Percentiles rank a stretch among this genome's conserved stretches.
Conservation (phyloP, 2,329 filamentous ascomycete genomes). For the Conoideocrella luteorostrata region DNA sequence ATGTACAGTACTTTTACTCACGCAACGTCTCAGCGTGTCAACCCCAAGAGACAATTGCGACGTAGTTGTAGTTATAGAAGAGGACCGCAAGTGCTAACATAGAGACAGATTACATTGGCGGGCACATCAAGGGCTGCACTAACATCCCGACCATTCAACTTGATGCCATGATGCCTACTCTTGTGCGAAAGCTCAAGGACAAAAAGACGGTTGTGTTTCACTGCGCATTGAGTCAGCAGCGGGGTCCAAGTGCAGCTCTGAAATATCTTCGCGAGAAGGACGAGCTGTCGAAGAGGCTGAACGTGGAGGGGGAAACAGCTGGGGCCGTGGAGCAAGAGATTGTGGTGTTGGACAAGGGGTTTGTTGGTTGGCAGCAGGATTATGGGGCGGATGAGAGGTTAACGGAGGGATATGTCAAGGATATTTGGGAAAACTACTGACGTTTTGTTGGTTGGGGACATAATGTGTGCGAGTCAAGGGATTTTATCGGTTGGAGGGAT, state of each 20-base stretch:
- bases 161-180: conserved; percentile 70
- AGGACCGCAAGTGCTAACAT: too few species aligned
- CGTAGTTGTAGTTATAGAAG: too few species aligned
- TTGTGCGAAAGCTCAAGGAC: conserved; percentile 69
- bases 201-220: conserved; percentile 89
- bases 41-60: too few species aligned
- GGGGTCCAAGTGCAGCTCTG: conserved; percentile 79
- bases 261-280: conserved; percentile 69
- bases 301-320: conserved; percentile 21
- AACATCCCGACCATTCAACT: conserved; percentile 71
- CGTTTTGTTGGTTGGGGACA: too few species aligned
- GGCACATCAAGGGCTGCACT: conserved; percentile 72
- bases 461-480: too few species aligned
- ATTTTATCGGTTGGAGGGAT: too few species aligned
- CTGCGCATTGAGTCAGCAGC: conserved; percentile 84
- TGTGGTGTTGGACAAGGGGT: conserved; percentile 76
- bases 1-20: conserved; percentile 14
- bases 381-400: conserved; percentile 72
- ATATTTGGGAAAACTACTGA: conserved; percentile 67
- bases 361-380: conserved; percentile 81
- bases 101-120: conserved; percentile 72
- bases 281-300: conserved; percentile 29
- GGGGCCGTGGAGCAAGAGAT: conserved; percentile 56
- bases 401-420: conserved; percentile 78
- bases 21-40: too few species aligned